phyloP scores from a whole-genome alignment of 2,329 filamentous ascomycete species.

The Aspergillus tamarii region DNA sequence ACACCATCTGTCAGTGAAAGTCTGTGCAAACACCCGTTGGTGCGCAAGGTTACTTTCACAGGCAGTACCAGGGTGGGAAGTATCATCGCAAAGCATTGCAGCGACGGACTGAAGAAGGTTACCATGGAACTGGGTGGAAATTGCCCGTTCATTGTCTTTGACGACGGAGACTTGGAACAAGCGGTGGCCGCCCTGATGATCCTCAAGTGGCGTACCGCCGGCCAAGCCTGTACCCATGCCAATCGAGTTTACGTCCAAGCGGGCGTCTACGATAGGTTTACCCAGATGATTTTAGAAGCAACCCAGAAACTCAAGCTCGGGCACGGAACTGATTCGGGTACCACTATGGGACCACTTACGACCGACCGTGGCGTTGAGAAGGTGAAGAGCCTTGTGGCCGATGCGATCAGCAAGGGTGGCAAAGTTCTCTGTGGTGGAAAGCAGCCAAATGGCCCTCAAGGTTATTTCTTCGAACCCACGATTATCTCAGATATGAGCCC shows the following conservation, averaged over 20 bases:
- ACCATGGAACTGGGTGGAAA: slow-evolving; percentile 69
- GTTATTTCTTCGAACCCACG: slow-evolving; percentile 72
- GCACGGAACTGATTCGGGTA: slow-evolving; percentile 57
- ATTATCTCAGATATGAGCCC: slow-evolving; percentile 62
- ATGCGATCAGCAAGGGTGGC: slow-evolving; percentile 66
- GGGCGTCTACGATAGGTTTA: slow-evolving; percentile 55
- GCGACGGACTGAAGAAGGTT: slow-evolving; percentile 65
- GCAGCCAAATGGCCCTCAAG: slow-evolving; percentile 52
- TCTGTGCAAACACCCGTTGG: slow-evolving; percentile 59
- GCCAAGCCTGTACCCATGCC: slow-evolving; percentile 50
- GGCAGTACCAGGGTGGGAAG: slow-evolving; percentile 65
- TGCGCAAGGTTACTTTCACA: slow-evolving; percentile 65
- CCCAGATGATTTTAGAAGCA: slow-evolving; percentile 56
- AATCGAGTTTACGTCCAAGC: slow-evolving; percentile 50
- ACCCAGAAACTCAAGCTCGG: slow-evolving; percentile 58
- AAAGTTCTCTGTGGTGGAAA: slow-evolving; percentile 64
- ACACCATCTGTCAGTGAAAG: slow-evolving; percentile 48
- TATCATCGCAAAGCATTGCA: slow-evolving; percentile 62
- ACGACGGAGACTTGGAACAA: slow-evolving; percentile 64
- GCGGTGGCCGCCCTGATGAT: slow-evolving; percentile 44
- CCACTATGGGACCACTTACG: slow-evolving; percentile 64
- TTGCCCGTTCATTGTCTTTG: slow-evolving; percentile 66
- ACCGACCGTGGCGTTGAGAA: slow-evolving; percentile 61
- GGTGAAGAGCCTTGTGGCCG: slow-evolving; percentile 60
- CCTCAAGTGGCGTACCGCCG: slow-evolving; percentile 48